phyloP scores from a whole-genome alignment of 2,329 filamentous ascomycete genomes.

The Aspergillus latus region DNA sequence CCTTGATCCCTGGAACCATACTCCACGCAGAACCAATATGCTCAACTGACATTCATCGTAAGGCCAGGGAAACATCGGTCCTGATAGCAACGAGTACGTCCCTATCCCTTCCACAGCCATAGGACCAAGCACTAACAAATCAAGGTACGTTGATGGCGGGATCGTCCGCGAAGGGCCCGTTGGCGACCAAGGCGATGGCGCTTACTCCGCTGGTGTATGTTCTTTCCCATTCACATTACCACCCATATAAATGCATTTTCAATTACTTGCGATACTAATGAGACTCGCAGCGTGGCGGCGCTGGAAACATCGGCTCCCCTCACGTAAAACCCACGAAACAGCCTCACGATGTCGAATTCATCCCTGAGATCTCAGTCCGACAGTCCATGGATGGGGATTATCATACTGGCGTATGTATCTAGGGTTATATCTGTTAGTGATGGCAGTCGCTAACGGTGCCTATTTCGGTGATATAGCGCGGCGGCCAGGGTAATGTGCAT shows the following conservation, averaged over 20 bases:
- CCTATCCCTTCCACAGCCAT: not conserved
- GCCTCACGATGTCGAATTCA: conserved; percentile 49
- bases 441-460: not conserved
- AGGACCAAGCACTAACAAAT: not conserved
- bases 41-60: not conserved
- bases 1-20: not conserved
- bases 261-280: not conserved
- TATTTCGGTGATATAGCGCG: conserved; percentile 33
- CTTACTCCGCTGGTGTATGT: conserved; percentile 53
- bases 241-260: not conserved
- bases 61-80: conserved; percentile 61
- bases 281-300: conserved; percentile 48
- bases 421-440: not conserved
- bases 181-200: conserved; percentile 55
- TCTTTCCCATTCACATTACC: not conserved
- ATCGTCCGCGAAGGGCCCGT: conserved; percentile 53
- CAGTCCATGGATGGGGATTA: conserved; percentile 45
- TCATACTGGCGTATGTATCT: conserved; percentile 42
- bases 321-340: conserved; percentile 38
- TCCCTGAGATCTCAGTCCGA: conserved; percentile 51
- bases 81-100: conserved; percentile 46
- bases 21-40: not conserved
- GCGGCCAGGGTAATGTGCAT: conserved; percentile 48
- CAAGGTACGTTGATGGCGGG: conserved; percentile 53
- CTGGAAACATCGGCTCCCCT: conserved; percentile 53